Percentiles rank a stretch among this genome's conserved stretches.
These are phyloP conservation scores for Globisporangium spinosum DNA, from an alignment of 352 stramenopile genomes.

Conservation along the genomic window DNA sequence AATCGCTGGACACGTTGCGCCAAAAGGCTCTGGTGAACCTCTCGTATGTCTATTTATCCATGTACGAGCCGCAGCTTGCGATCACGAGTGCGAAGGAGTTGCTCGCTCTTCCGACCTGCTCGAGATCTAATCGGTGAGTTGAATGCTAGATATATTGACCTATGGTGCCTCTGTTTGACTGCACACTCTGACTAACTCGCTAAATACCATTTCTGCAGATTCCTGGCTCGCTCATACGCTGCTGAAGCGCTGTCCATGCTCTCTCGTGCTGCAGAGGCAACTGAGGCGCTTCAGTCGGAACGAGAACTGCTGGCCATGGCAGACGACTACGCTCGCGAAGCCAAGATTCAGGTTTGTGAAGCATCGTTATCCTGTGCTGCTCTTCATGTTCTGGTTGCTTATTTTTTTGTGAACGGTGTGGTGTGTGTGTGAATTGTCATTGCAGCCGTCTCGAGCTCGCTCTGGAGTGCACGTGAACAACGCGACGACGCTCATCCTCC, in stretches of 20 bases:
- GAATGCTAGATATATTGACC: not conserved
- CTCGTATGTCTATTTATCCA: constrained; percentile 89
- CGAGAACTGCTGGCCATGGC: constrained; percentile 70
- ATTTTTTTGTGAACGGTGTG: constrained; percentile 14
- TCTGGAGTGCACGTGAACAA: constrained; percentile 86
- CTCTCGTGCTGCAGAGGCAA: constrained; percentile 78
- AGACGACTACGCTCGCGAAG: constrained; percentile 76
- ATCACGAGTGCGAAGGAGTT: constrained; percentile 82
- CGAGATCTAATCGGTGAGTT: constrained; percentile 59
- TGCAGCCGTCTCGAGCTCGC: constrained; percentile 54
- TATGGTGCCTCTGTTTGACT: not conserved
- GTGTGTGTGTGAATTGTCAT: not conserved
- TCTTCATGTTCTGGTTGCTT: not conserved
- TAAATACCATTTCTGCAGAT: constrained; percentile 24
- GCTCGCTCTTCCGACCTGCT: constrained; percentile 58
- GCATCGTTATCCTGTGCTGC: not conserved
- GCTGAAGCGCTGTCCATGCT: constrained; percentile 89
- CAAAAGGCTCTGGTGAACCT: constrained; percentile 88
- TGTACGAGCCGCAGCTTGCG: constrained; percentile 88
- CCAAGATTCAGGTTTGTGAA: constrained; percentile 54
- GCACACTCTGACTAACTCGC: not conserved
- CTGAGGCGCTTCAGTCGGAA: constrained; percentile 64
- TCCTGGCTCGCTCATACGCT: constrained; percentile 83
- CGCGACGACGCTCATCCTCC: constrained; percentile 70
- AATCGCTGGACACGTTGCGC: constrained; percentile 62